Base-by-base conservation (phyloP, 2,329 filamentous ascomycete genomes). In the Scorias spongiosa region DNA sequence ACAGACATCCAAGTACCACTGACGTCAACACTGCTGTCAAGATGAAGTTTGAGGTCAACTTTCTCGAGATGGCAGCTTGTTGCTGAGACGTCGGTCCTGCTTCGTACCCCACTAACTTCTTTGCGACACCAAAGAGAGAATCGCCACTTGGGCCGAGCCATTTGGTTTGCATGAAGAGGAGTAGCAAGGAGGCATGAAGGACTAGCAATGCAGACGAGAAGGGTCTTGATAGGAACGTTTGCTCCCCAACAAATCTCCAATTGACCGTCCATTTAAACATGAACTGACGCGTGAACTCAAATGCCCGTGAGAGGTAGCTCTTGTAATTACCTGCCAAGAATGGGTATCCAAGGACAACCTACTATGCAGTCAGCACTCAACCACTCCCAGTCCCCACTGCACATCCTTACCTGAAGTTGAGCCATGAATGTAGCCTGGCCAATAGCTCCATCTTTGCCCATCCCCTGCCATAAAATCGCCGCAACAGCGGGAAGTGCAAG, bases 241-340 rank as follows among this genome's bases (percentile, higher is more conserved):
- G 75, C 63, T 95, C 87, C 12, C 83, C 80, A n/a, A 95, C 66
- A 60, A 96, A 96, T 43, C 88, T 79, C 91, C 91, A 98, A 63
- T 98, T 98, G 52, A 98, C 91, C 0, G 91, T 98, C 91, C 91
- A 98, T 65, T 89, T 87, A 70, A 89, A 96, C 55, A 94, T 72
- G 66, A 98, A 98, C 54, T 85, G 78, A 44, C 91, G 75, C 40
- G 84, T 87, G 46, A 98, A 73, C 66, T 98, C 87, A 59, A 98
- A 98, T 0, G 91, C 87, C 49, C 83, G 74, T 40, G 76, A 74
- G 14, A 93, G 59, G 60, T 98, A 98, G 26, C 80, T 84, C 46
- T 65, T 63, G 15, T 78, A 64, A 52, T 86, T 81, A 36, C 66
- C 67, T 42, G 65, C 61, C 17, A 84, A 60, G 64, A 95, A 96